phyloP scores from a whole-genome alignment of 352 stramenopile genomes.

The Phytophthora rubi region DNA sequence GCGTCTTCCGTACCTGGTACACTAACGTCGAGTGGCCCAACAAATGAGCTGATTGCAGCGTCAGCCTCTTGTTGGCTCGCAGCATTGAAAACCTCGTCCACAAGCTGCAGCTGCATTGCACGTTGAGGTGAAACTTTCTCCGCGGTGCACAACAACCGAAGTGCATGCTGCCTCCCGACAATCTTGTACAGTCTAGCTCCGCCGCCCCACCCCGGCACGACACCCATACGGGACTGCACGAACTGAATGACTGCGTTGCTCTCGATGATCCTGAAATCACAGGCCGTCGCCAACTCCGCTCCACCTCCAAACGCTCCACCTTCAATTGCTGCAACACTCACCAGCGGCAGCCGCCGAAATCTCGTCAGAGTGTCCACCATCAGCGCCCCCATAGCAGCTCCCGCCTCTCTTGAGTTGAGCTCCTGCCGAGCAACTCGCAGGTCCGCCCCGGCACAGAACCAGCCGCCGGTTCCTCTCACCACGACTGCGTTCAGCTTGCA shows the following conservation, averaged over 20 bases:
- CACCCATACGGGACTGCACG: constrained; percentile 80
- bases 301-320: constrained; percentile 83
- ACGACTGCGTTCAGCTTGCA: constrained; percentile 61
- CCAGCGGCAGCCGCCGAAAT: constrained; percentile 71
- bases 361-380: constrained; percentile 80
- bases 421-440: constrained; percentile 75
- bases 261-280: constrained; percentile 78
- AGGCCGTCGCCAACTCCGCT: constrained; percentile 78
- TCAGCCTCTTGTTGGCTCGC: constrained; percentile 27
- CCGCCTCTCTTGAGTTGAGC: constrained; percentile 65
- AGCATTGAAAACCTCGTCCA: constrained; percentile 58
- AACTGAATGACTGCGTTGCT: constrained; percentile 76
- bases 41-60: constrained; percentile 44
- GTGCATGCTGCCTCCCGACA: constrained; percentile 68
- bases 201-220: constrained; percentile 82
- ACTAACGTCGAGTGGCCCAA: constrained; percentile 52
- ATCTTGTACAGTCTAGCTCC: constrained; percentile 76
- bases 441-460: constrained; percentile 87
- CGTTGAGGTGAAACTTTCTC: constrained; percentile 50
- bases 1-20: constrained; percentile 43
- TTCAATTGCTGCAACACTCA: constrained; percentile 77
- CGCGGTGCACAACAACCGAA: constrained; percentile 75
- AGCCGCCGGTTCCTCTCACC: constrained; percentile 54
- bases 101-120: constrained; percentile 63
- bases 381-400: constrained; percentile 61